Conservation (phyloP, 2,329 filamentous ascomycete species). For the Microdochium nivale region DNA sequence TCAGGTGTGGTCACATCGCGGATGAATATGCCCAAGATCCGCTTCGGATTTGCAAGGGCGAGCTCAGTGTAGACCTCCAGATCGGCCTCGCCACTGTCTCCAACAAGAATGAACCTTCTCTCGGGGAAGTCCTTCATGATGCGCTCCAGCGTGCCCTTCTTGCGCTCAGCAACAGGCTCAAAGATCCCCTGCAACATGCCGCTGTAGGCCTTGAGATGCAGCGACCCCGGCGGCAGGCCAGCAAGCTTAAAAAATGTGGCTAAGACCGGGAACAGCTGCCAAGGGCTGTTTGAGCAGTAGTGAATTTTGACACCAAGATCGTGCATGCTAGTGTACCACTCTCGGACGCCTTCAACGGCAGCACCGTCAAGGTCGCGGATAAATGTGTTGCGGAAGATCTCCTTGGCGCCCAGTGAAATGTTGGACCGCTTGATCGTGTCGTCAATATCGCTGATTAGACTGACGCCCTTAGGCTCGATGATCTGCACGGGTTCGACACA, state of each 20-base stretch:
- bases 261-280: conserved; percentile 90
- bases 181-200: conserved; percentile 98
- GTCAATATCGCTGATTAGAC: conserved; percentile 94
- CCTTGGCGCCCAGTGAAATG: conserved; percentile 75
- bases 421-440: conserved; percentile 96
- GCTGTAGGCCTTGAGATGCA: conserved; percentile 92
- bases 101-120: conserved; percentile 81
- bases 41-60: conserved; percentile 73
- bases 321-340: conserved; percentile 78
- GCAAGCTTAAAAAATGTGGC: conserved; percentile 76
- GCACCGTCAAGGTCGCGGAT: conserved; percentile 76
- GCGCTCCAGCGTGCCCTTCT: conserved; percentile 78
- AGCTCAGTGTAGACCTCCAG: conserved; percentile 95
- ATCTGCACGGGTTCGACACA: conserved; percentile 70
- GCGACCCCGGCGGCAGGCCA: conserved; percentile 76
- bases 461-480: conserved; percentile 72
- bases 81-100: conserved; percentile 94
- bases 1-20: conserved; percentile 85
- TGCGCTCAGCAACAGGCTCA: conserved; percentile 90
- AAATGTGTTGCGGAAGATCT: conserved; percentile 96
- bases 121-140: conserved; percentile 86
- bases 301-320: conserved; percentile 81
- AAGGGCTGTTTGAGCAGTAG: conserved; percentile 98
- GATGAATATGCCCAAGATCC: conserved; percentile 84
- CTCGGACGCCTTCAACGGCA: conserved; percentile 75